phyloP scores from a whole-genome alignment of 768 basidiomycete genomes.

The Tephrocybe sp. region DNA sequence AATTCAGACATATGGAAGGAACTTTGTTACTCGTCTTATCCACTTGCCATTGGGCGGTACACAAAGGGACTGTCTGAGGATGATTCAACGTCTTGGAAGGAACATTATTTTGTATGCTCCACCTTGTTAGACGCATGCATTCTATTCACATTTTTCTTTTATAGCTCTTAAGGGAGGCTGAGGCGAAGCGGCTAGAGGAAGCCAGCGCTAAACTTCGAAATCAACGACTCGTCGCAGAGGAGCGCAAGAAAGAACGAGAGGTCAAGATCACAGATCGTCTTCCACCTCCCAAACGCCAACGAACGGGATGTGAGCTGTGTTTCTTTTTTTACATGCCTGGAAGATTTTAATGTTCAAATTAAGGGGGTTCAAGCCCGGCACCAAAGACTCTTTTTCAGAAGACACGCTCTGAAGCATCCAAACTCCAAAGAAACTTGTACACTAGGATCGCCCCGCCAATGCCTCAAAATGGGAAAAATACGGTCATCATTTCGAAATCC shows the following conservation, averaged over 20 bases:
- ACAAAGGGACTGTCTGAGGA: slow-evolving; percentile 33
- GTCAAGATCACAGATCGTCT: slow-evolving; percentile 72
- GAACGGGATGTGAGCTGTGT: slow-evolving; percentile 47
- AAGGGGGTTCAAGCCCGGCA: slow-evolving; percentile 37
- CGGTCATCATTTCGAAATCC: slow-evolving; percentile 38
- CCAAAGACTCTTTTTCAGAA: slow-evolving; percentile 79
- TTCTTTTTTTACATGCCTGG: slow-evolving; percentile 6
- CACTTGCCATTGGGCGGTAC: slow-evolving; percentile 50
- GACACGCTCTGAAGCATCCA: slow-evolving; percentile 67
- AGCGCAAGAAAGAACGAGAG: slow-evolving; percentile 73
- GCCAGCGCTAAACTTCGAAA: slow-evolving; percentile 58
- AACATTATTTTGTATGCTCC: slow-evolving; percentile 60
- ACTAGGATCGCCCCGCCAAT: slow-evolving; percentile 54
- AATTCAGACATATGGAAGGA: slow-evolving; percentile 71
- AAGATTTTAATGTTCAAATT: no score
- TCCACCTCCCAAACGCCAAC: slow-evolving; percentile 63
- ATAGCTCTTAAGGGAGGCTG: slow-evolving; percentile 55
- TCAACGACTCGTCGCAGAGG: slow-evolving; percentile 66
- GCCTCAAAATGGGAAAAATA: slow-evolving; percentile 40
- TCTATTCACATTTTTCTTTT: slow-evolving; percentile 6
- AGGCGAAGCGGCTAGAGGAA: slow-evolving; percentile 64
- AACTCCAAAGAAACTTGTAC: slow-evolving; percentile 61
- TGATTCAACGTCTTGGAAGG: slow-evolving; percentile 64
- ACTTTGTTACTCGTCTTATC: slow-evolving; percentile 61
- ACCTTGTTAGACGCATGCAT: slow-evolving; percentile 10